phyloP scores from a whole-genome alignment of 1,284 basidiomycete species.

The Grifola frondosa region DNA sequence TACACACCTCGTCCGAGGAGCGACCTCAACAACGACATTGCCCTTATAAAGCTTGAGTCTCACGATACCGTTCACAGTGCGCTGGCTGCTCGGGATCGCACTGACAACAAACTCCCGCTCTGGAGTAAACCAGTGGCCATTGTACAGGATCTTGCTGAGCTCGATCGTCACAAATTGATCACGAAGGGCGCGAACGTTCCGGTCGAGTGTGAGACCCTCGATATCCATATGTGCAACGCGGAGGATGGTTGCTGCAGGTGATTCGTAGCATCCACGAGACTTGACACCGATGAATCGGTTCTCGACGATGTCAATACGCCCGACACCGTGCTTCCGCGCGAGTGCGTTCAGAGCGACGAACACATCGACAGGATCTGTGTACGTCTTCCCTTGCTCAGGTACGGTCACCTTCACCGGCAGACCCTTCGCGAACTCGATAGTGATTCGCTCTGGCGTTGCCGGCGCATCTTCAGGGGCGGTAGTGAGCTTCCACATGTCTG shows the following conservation, averaged over 20 bases:
- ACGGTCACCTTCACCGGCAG: conserved; percentile 81
- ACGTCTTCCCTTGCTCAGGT: conserved; percentile 47
- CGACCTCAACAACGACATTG: conserved; percentile 92
- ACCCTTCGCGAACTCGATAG: conserved; percentile 85
- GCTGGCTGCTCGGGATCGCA: conserved; percentile 89
- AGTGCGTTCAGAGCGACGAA: conserved; percentile 92
- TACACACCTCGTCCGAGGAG: conserved; percentile 76
- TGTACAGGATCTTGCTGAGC: conserved; percentile 92
- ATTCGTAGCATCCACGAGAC: conserved; percentile 98
- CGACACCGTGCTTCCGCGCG: conserved; percentile 93
- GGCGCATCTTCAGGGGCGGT: conserved; percentile 84
- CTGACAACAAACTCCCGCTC: conserved; percentile 94
- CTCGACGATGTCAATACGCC: conserved; percentile 98
- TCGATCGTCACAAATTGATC: conserved; percentile 95
- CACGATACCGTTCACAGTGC: conserved; percentile 94
- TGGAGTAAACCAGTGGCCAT: conserved; percentile 96
- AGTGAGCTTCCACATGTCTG: conserved; percentile 99
- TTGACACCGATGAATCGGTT: conserved; percentile 99
- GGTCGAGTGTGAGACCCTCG: conserved; percentile 95
- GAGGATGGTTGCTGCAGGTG: conserved; percentile 94
- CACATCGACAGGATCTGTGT: conserved; percentile 94
- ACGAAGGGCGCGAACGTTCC: conserved; percentile 92
- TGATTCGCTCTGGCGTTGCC: conserved; percentile 75
- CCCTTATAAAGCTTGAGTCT: conserved; percentile 94
- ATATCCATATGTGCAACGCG: conserved; percentile 95